These are phyloP conservation scores for Paecilomyces dactylethromorphus DNA, from an alignment of 2,329 filamentous ascomycete genomes.

Conservation along the genomic window DNA sequence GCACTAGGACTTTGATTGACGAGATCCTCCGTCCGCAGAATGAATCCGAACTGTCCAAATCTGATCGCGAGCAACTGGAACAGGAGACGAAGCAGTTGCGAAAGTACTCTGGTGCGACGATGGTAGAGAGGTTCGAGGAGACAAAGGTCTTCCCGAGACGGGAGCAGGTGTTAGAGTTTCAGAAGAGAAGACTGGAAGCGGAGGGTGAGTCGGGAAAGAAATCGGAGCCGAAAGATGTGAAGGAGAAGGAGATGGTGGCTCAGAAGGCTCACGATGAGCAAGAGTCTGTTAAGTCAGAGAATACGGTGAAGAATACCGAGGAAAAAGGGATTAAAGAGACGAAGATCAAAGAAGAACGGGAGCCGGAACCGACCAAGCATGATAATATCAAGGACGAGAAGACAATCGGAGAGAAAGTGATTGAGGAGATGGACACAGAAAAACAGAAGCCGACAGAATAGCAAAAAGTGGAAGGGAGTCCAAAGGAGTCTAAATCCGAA, in stretches of 20 bases:
- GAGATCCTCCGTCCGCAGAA: conserved; percentile 22
- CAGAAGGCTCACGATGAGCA: neutral
- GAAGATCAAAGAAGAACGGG: neutral
- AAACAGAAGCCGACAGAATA: neutral
- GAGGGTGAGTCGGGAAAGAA: neutral
- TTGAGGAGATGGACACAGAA: neutral
- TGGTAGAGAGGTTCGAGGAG: conserved; percentile 9
- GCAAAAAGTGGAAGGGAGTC: neutral
- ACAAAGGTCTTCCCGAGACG: conserved; percentile 15
- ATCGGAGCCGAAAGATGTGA: conserved; percentile 6
- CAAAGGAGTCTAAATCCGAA: neutral
- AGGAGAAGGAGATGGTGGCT: neutral
- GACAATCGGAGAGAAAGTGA: neutral
- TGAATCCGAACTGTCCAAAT: conserved; percentile 15
- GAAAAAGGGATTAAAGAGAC: conserved; percentile 5
- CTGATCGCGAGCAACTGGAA: conserved; percentile 14
- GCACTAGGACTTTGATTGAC: conserved; percentile 29
- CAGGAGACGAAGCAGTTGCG: conserved; percentile 20
- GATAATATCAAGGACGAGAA: neutral
- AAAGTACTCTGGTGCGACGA: conserved; percentile 21
- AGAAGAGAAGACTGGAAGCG: neutral
- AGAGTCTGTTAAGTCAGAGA: neutral
- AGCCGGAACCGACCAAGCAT: neutral
- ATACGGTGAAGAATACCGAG: neutral
- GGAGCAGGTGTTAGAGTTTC: conserved; percentile 14